These are phyloP conservation scores for Globisporangium nagaii DNA, from an alignment of 352 stramenopile species.

Conservation along the genomic window DNA sequence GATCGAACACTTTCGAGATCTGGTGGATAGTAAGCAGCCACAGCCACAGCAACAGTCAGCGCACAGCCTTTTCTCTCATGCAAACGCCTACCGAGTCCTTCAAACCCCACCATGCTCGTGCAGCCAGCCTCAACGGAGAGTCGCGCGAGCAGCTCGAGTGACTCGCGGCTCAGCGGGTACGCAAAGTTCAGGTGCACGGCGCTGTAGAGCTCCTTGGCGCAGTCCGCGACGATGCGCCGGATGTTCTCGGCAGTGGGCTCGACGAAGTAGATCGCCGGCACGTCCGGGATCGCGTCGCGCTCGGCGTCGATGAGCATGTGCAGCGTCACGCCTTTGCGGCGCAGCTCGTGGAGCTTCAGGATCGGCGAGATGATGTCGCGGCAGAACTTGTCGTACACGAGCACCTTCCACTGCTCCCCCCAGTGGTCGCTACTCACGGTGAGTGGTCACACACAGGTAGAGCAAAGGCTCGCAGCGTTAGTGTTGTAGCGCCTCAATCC, in stretches of 20 bases:
- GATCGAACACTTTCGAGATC: conserved; percentile 95
- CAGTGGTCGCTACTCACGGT: conserved; percentile 61
- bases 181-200: conserved; percentile 94
- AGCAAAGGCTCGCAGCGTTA: too few species aligned
- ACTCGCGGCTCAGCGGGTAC: conserved; percentile 81
- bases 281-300: conserved; percentile 94
- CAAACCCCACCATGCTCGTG: conserved; percentile 58
- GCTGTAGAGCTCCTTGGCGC: conserved; percentile 90
- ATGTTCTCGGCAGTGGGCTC: conserved; percentile 93
- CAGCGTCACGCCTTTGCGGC: conserved; percentile 95
- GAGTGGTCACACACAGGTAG: neutral
- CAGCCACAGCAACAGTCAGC: neutral
- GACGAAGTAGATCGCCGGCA: conserved; percentile 98
- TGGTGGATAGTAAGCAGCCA: conserved; percentile 6
- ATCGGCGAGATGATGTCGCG: conserved; percentile 98
- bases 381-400: conserved; percentile 96
- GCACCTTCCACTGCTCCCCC: conserved; percentile 92
- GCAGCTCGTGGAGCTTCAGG: conserved; percentile 95
- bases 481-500: too few species aligned
- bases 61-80: neutral
- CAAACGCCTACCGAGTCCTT: neutral
- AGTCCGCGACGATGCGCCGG: conserved; percentile 92
- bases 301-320: conserved; percentile 95
- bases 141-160: conserved; percentile 85
- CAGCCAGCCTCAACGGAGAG: conserved; percentile 69